phyloP scores from a whole-genome alignment of 176 grass and related monocot species.

The Echinochloa phyllopogon region DNA sequence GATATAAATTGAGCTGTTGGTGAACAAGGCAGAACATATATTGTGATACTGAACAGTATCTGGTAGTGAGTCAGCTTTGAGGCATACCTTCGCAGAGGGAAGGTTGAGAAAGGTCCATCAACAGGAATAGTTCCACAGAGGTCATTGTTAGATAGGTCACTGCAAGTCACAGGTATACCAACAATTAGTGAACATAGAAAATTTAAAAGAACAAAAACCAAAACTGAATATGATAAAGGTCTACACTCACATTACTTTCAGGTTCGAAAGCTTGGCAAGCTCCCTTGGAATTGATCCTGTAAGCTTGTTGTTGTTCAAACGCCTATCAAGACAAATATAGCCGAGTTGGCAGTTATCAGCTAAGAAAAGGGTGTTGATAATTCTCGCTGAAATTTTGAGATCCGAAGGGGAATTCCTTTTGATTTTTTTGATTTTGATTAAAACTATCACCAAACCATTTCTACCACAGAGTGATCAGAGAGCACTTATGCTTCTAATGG shows the following conservation, averaged over 20 bases:
- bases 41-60: not conserved
- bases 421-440: not conserved
- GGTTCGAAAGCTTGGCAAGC: slow-evolving; percentile 77
- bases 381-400: slow-evolving; percentile 4
- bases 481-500: not conserved
- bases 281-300: slow-evolving; percentile 91
- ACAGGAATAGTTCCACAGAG: slow-evolving; percentile 93
- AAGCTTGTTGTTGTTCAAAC: slow-evolving; percentile 89
- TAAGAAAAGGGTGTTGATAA: not conserved
- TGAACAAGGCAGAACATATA: not conserved
- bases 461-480: not conserved
- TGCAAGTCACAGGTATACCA: slow-evolving; percentile 30
- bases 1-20: not conserved
- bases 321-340: slow-evolving; percentile 50
- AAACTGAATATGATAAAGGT: slow-evolving; percentile 8
- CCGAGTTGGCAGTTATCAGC: slow-evolving; percentile 12
- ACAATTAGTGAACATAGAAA: slow-evolving; percentile 25
- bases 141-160: slow-evolving; percentile 94
- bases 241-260: slow-evolving; percentile 89
- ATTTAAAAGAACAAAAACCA: slow-evolving; percentile 1
- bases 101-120: slow-evolving; percentile 89
- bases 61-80: slow-evolving; percentile 14
- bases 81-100: slow-evolving; percentile 78
- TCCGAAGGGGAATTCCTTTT: not conserved
- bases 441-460: slow-evolving; percentile 18